These are phyloP conservation scores for Zygnema cylindricum DNA, from an alignment of 139 green algal genomes.

Conservation along the genomic window DNA sequence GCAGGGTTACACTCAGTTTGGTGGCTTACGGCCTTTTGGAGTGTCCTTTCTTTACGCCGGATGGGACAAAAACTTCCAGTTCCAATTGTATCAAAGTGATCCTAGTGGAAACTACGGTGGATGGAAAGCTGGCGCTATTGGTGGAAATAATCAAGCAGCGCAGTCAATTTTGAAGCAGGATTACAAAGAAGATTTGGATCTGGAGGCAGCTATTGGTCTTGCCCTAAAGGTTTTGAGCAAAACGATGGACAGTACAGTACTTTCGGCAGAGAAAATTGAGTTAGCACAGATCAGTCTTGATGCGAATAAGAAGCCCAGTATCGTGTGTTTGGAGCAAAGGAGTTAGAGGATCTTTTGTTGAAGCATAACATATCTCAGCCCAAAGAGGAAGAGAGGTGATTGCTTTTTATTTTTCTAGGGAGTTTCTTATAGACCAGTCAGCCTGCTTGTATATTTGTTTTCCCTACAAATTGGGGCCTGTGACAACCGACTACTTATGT, in stretches of 20 bases:
- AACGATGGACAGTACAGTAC: conserved; percentile 92
- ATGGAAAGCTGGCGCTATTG: conserved; percentile 96
- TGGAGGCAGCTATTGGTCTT: conserved; percentile 79
- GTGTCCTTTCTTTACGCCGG: conserved; percentile 97
- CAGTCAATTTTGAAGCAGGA: conserved; percentile 75
- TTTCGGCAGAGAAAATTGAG: conserved; percentile 94
- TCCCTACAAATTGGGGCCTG: too few relatives aligned
- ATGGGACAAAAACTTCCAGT: conserved; percentile 86
- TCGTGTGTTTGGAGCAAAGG: conserved; percentile 50
- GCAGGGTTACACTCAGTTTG: conserved; percentile 86
- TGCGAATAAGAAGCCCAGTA: conserved; percentile 55
- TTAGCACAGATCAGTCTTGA: conserved; percentile 76
- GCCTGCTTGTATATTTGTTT: too few relatives aligned
- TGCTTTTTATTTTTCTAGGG: conserved; percentile 78
- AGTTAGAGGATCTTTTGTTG: conserved; percentile 59
- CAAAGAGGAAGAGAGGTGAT: conserved; percentile 75
- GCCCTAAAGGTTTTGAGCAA: conserved; percentile 95
- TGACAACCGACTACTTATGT: too few relatives aligned
- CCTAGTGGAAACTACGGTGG: conserved; percentile 95
- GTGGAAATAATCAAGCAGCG: conserved; percentile 79
- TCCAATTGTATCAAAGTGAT: conserved; percentile 96
- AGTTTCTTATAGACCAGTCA: too few relatives aligned
- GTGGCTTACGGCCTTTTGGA: conserved; percentile 94
- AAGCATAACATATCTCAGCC: conserved; percentile 90
- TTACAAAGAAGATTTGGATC: conserved; percentile 83